These are phyloP conservation scores for Aspergillus sclerotialis DNA, from an alignment of 2,329 filamentous ascomycete species.

Conservation along the genomic window DNA sequence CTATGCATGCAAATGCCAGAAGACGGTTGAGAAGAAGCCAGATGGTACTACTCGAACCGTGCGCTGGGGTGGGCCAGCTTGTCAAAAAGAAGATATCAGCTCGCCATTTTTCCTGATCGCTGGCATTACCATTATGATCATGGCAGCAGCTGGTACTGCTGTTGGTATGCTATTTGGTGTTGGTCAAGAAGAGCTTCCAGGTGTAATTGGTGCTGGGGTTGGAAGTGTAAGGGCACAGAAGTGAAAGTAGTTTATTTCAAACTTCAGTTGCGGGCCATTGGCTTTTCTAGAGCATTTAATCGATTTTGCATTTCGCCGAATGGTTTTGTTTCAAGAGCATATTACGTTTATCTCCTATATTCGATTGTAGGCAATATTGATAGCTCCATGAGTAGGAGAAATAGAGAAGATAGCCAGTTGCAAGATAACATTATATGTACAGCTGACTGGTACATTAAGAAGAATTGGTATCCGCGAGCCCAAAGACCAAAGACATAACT, in stretches of 20 bases:
- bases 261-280: no score
- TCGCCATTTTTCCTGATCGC: conserved; percentile 82
- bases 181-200: conserved; percentile 79
- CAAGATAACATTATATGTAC: no score
- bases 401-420: no score
- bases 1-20: conserved; percentile 70
- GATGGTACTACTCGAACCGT: conserved; percentile 53
- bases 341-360: no score
- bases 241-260: conserved; percentile 12
- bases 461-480: no score
- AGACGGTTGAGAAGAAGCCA: conserved; percentile 45
- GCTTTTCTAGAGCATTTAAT: no score
- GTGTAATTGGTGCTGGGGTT: conserved; percentile 93
- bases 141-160: conserved; percentile 61
- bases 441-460: no score
- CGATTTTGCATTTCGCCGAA: no score
- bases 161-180: conserved; percentile 76
- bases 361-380: no score
- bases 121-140: conserved; percentile 63
- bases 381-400: no score
- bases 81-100: conserved; percentile 87
- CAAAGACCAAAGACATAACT: no score
- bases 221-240: conserved; percentile 55
- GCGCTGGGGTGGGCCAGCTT: conserved; percentile 77
- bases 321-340: no score